These are phyloP conservation scores for Pezicula rhizophila DNA, from an alignment of 2,329 filamentous ascomycete species.

Conservation along the genomic window DNA sequence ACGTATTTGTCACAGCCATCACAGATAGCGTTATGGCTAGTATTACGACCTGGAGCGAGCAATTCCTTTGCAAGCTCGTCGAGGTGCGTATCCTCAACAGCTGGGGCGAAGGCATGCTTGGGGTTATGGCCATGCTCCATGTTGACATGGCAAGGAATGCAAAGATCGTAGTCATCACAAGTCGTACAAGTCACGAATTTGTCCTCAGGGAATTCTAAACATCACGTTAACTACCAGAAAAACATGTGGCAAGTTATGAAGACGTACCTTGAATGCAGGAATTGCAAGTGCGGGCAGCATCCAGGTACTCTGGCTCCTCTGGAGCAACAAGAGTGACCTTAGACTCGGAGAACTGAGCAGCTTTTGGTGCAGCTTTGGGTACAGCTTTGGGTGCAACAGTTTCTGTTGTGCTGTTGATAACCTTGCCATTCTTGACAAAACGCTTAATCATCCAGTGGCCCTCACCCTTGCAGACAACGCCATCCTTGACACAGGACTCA, in stretches of 20 bases:
- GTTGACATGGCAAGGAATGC: conserved; percentile 70
- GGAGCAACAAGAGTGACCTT: conserved; percentile 20
- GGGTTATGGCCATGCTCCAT: conserved; percentile 88
- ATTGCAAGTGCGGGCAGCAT: conserved; percentile 48
- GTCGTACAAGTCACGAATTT: conserved; percentile 79
- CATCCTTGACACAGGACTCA: conserved; percentile 66
- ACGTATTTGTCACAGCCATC: conserved; percentile 90
- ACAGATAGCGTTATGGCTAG: conserved; percentile 81
- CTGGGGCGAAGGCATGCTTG: conserved; percentile 71
- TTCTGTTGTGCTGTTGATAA: conserved; percentile 82
- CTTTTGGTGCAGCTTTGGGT: conserved; percentile 36
- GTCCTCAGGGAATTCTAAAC: conserved; percentile 53
- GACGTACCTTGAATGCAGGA: conserved; percentile 55
- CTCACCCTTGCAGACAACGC: conserved; percentile 69
- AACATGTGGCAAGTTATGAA: background rate
- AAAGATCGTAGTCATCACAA: conserved; percentile 91
- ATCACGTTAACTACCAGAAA: conserved; percentile 17
- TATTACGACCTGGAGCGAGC: conserved; percentile 73
- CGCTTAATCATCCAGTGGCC: conserved; percentile 95
- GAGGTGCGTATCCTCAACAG: conserved; percentile 56
- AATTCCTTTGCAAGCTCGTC: conserved; percentile 57
- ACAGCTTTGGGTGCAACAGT: conserved; percentile 60
- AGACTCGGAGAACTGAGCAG: conserved; percentile 11
- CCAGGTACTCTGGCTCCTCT: conserved; percentile 15
- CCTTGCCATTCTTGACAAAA: conserved; percentile 67